Conservation (phyloP, 2,329 filamentous ascomycete genomes). For the Epichloe scottii region DNA sequence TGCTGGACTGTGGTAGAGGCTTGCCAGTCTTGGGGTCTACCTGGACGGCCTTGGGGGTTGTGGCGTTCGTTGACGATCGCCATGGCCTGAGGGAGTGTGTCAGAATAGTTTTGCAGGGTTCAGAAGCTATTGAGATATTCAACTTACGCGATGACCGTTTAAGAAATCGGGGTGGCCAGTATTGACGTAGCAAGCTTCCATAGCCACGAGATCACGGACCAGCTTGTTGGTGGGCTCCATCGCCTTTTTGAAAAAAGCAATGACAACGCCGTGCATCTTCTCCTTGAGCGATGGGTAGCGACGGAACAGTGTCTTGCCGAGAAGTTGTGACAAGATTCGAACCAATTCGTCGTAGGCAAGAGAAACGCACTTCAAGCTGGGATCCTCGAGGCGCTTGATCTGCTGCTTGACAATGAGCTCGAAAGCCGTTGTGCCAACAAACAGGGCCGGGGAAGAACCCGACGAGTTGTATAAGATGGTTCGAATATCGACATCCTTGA, state of each 20-base stretch:
- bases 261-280: constrained; percentile 88
- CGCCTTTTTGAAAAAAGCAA: constrained; percentile 91
- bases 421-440: constrained; percentile 96
- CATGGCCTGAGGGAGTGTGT: constrained; percentile 53
- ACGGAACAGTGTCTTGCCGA: constrained; percentile 80
- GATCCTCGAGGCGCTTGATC: constrained; percentile 91
- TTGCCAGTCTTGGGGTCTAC: constrained; percentile 99
- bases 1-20: constrained; percentile 56
- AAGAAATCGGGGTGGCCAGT: constrained; percentile 97
- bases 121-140: no score
- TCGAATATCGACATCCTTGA: constrained; percentile 95
- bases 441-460: constrained; percentile 91
- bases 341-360: constrained; percentile 96
- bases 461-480: constrained; percentile 98
- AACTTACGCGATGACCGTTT: constrained; percentile 72
- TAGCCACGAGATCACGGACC: constrained; percentile 79
- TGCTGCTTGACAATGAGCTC: constrained; percentile 98
- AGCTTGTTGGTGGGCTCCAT: constrained; percentile 99
- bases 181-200: constrained; percentile 98
- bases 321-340: constrained; percentile 80
- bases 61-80: constrained; percentile 93
- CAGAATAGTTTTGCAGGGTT: background rate
- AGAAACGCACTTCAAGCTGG: constrained; percentile 92
- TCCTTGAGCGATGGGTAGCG: constrained; percentile 92
- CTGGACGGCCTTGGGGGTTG: constrained; percentile 72